These are phyloP conservation scores for Rhododendron williamsianum DNA, from an alignment of 148 eudicot genomes.

Conservation along the genomic window DNA sequence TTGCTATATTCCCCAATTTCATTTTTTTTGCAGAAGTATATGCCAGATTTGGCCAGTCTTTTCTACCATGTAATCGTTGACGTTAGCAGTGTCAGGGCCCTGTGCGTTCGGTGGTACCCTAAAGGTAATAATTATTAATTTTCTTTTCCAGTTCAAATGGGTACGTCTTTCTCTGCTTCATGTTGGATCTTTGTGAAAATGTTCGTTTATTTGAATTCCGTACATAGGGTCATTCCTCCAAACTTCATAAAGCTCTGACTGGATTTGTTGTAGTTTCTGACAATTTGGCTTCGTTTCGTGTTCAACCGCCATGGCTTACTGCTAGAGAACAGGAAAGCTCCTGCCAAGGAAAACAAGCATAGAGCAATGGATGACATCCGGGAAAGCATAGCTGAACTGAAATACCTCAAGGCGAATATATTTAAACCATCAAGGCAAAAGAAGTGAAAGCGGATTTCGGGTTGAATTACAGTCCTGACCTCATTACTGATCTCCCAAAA, in stretches of 20 bases:
- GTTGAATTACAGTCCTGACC: background rate
- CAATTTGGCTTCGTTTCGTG: background rate
- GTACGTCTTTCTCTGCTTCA: background rate
- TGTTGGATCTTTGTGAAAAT: background rate
- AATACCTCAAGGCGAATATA: slow-evolving; percentile 63
- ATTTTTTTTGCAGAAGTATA: slow-evolving; percentile 67
- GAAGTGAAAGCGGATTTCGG: background rate
- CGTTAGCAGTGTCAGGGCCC: slow-evolving; percentile 84
- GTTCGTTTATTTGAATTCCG: background rate
- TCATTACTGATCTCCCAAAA: background rate
- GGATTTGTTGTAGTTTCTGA: background rate
- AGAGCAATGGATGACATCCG: slow-evolving; percentile 89
- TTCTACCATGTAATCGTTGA: slow-evolving; percentile 84
- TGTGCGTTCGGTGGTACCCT: slow-evolving; percentile 85
- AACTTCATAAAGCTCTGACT: background rate
- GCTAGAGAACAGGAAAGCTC: slow-evolving; percentile 57
- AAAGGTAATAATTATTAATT: slow-evolving; percentile 40
- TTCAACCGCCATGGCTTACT: background rate
- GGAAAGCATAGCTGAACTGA: slow-evolving; percentile 87
- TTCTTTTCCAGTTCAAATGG: background rate
- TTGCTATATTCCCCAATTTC: background rate
- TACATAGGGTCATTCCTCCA: background rate
- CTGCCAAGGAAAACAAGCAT: slow-evolving; percentile 65
- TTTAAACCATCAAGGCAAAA: background rate
- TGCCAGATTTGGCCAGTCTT: slow-evolving; percentile 84